Percentiles rank a stretch among this genome's conserved stretches.
phyloP scores from a whole-genome alignment of 2,329 filamentous ascomycete genomes.

The Pseudocercospora ulei region DNA sequence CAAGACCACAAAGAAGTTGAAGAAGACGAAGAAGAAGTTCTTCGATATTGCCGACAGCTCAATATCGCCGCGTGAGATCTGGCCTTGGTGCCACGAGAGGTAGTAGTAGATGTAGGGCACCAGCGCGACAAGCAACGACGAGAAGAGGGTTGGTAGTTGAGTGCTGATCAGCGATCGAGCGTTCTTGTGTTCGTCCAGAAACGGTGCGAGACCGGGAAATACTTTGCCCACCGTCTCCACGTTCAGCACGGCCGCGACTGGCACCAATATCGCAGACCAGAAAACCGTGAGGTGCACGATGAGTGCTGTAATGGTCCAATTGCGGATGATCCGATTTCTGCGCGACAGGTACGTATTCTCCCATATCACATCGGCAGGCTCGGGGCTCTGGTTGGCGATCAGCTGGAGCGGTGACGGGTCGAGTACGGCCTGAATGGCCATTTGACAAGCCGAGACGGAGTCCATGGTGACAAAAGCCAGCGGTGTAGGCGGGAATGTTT shows the following conservation, averaged over 20 bases:
- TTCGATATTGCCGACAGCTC: constrained; percentile 93
- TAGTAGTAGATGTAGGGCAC: constrained; percentile 94
- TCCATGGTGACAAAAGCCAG: constrained; percentile 97
- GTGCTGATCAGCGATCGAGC: constrained; percentile 72
- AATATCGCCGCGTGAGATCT: constrained; percentile 88
- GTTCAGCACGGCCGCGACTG: constrained; percentile 69
- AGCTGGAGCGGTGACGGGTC: constrained; percentile 81
- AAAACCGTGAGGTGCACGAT: constrained; percentile 76
- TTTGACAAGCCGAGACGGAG: constrained; percentile 81
- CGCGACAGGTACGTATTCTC: constrained; percentile 78
- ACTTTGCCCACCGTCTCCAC: constrained; percentile 68
- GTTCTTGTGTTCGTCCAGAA: constrained; percentile 58
- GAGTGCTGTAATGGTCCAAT: constrained; percentile 73
- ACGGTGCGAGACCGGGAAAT: constrained; percentile 58
- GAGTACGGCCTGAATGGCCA: constrained; percentile 89
- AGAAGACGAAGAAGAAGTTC: constrained; percentile 97
- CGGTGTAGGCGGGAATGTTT: constrained; percentile 66
- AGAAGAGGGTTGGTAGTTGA: constrained; percentile 71
- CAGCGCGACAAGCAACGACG: constrained; percentile 77
- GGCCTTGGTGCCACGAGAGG: constrained; percentile 81
- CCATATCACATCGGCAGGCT: constrained; percentile 92
- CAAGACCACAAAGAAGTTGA: constrained; percentile 96
- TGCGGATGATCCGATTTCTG: constrained; percentile 60
- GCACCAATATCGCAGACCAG: constrained; percentile 75
- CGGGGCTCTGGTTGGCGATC: constrained; percentile 73